phyloP scores from a whole-genome alignment of 73 alveolate species.

The Tetrahymena thermophila region DNA sequence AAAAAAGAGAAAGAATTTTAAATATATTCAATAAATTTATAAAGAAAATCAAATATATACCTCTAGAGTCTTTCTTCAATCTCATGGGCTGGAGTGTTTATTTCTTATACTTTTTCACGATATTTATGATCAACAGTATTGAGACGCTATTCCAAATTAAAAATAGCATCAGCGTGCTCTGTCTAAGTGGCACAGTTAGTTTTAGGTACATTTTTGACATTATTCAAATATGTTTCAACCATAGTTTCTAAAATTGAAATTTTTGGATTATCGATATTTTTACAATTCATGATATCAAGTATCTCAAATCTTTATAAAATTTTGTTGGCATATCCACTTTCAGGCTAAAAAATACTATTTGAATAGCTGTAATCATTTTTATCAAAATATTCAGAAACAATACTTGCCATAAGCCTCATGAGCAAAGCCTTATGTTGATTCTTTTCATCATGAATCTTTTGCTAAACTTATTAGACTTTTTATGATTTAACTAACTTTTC shows the following conservation, averaged over 20 bases:
- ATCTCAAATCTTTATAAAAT: constrained; percentile 14
- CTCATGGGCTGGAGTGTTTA: constrained; percentile 18
- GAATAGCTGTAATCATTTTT: not conserved
- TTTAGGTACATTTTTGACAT: constrained; percentile 11
- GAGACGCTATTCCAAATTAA: constrained; percentile 27
- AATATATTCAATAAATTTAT: not conserved
- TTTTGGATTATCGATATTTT: not conserved
- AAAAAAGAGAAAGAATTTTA: not conserved
- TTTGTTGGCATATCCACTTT: constrained; percentile 17
- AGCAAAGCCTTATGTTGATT: constrained; percentile 1
- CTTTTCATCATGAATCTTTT: constrained; percentile 25
- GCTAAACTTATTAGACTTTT: constrained; percentile 6
- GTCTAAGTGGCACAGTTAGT: constrained; percentile 43
- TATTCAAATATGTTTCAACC: constrained; percentile 5
- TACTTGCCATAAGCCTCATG: constrained; percentile 36
- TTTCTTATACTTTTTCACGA: constrained; percentile 22
- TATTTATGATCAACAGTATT: constrained; percentile 25
- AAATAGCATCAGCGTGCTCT: constrained; percentile 28
- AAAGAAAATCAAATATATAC: not conserved
- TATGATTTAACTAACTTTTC: constrained; percentile 18
- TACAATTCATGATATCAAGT: constrained; percentile 1
- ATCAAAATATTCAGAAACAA: constrained; percentile 32
- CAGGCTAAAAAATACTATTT: constrained; percentile 36
- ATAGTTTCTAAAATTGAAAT: constrained; percentile 12
- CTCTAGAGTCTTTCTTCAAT: constrained; percentile 26